phyloP scores from a whole-genome alignment of 495 filamentous ascomycete genomes.

The Cenococcum geophilum region DNA sequence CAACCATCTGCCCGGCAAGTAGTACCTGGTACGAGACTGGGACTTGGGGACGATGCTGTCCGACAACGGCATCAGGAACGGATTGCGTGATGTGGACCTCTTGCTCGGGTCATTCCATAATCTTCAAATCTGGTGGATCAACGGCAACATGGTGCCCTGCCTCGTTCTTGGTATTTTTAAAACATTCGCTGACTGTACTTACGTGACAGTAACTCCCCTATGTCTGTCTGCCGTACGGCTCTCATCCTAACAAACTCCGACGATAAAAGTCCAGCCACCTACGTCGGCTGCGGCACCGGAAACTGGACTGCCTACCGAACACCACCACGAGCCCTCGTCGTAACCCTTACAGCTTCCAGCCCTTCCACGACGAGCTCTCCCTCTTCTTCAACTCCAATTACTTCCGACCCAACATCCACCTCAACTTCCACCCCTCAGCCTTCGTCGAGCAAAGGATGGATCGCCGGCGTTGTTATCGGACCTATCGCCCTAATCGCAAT shows the following conservation, averaged over 20 bases:
- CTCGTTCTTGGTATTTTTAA: too few relatives aligned
- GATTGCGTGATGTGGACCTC: slow-evolving; percentile 9
- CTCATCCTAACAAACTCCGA: slow-evolving; percentile 1
- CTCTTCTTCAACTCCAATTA: neutral
- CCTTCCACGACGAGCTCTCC: neutral
- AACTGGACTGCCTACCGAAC: slow-evolving; percentile 15
- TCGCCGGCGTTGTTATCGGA: slow-evolving; percentile 8
- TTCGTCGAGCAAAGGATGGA: slow-evolving; percentile 11
- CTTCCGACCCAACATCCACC: neutral
- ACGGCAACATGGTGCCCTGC: slow-evolving; percentile 8
- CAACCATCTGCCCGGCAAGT: slow-evolving; percentile 1
- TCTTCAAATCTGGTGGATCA: slow-evolving; percentile 4
- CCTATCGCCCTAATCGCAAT: slow-evolving; percentile 3
- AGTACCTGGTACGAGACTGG: slow-evolving; percentile 11
- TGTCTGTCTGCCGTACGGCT: slow-evolving; percentile 11
- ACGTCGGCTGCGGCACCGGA: slow-evolving; percentile 12
- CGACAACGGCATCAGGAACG: neutral
- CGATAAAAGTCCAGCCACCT: slow-evolving; percentile 1
- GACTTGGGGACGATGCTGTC: slow-evolving; percentile 15
- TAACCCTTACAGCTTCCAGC: slow-evolving; percentile 3
- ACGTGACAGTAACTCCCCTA: neutral
- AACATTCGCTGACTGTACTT: neutral
- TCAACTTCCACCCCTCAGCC: neutral
- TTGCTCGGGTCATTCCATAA: slow-evolving; percentile 4
- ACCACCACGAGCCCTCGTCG: slow-evolving; percentile 9